These are phyloP conservation scores for Agroathelia rolfsii DNA, from an alignment of 1,284 basidiomycete species.

Conservation along the genomic window DNA sequence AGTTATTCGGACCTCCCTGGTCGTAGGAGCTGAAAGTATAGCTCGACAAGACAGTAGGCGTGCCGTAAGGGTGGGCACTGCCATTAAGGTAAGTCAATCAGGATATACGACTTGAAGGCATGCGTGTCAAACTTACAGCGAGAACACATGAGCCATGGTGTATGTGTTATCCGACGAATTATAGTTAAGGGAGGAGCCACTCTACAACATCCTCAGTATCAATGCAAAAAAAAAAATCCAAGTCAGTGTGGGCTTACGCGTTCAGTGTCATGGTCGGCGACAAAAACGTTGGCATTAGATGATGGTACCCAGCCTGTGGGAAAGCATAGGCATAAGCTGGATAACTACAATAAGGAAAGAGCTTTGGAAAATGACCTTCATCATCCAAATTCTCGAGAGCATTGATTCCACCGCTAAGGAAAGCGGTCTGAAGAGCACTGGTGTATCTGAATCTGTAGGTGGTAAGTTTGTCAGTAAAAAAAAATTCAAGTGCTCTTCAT, in stretches of 20 bases:
- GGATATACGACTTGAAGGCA: background rate
- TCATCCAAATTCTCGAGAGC: constrained; percentile 45
- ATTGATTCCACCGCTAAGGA: constrained; percentile 40
- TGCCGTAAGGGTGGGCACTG: constrained; percentile 53
- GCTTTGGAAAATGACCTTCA: constrained; percentile 37
- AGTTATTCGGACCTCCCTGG: constrained; percentile 46
- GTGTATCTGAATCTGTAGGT: constrained; percentile 54
- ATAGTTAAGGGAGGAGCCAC: constrained; percentile 41
- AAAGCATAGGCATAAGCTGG: background rate
- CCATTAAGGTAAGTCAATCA: background rate
- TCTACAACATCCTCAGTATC: constrained; percentile 21
- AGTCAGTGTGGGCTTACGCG: constrained; percentile 28
- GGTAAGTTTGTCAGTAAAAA: constrained; percentile 1
- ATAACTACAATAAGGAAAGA: background rate
- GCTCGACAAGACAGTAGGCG: constrained; percentile 53
- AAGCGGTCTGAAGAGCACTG: constrained; percentile 37
- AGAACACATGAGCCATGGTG: constrained; percentile 49
- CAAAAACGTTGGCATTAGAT: constrained; percentile 51
- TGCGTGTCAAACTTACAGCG: constrained; percentile 25
- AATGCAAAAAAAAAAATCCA: background rate
- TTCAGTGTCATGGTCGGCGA: constrained; percentile 64
- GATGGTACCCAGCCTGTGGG: constrained; percentile 46
- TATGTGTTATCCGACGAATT: constrained; percentile 60
- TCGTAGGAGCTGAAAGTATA: constrained; percentile 44
- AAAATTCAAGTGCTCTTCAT: too few relatives aligned